Conservation (phyloP, 2,329 filamentous ascomycete genomes). For the Epichloe coenophiala region DNA sequence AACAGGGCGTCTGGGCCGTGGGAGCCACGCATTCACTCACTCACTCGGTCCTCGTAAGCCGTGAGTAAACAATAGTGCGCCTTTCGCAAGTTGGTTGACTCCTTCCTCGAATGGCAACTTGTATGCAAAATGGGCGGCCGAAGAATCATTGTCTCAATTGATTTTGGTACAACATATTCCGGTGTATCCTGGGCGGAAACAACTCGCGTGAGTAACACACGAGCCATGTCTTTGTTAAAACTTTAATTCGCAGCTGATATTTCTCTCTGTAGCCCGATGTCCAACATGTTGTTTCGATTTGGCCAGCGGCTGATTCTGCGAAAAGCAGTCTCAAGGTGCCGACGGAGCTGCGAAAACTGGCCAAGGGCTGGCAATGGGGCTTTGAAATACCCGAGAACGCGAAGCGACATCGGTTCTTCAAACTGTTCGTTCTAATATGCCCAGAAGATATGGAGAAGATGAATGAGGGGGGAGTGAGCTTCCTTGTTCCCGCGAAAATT, state of each 20-base stretch:
- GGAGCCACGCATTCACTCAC: no score
- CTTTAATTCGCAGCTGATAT: no score
- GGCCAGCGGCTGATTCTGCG: conserved; percentile 24
- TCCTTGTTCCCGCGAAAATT: not conserved
- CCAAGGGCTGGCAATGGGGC: conserved; percentile 33
- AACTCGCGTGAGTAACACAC: conserved; percentile 17
- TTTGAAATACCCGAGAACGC: conserved; percentile 31
- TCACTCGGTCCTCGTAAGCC: no score
- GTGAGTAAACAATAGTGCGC: no score
- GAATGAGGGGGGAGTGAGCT: not conserved
- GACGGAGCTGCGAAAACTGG: conserved; percentile 31
- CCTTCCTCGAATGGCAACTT: not conserved
- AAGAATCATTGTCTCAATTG: conserved; percentile 38
- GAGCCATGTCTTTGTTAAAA: no score
- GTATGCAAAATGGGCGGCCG: conserved; percentile 17
- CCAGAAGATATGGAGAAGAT: not conserved
- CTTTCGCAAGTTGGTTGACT: no score
- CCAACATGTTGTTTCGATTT: conserved; percentile 28
- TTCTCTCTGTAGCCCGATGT: conserved; percentile 20
- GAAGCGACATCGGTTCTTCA: conserved; percentile 30
- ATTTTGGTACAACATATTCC: conserved; percentile 44
- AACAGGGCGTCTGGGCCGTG: no score
- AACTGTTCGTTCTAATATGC: conserved; percentile 24
- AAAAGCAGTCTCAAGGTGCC: conserved; percentile 32
- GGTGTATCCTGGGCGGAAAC: conserved; percentile 39